Conservation (phyloP, 2,329 filamentous ascomycete genomes). For the Claviceps pusilla region DNA sequence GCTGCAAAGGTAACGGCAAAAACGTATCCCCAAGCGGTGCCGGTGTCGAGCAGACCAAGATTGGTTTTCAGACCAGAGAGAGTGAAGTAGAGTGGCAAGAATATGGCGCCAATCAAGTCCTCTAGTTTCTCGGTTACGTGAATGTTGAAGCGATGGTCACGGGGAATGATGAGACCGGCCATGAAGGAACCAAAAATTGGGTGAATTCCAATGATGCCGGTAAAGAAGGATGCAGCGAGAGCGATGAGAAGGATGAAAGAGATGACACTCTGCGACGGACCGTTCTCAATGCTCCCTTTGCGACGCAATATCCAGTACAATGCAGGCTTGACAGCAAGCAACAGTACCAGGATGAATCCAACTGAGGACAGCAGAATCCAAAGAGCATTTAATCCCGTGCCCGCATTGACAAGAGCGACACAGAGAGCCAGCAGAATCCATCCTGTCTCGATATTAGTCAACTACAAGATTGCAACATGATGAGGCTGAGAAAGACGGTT, state of each 20-base stretch:
- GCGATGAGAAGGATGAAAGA: conserved; percentile 68
- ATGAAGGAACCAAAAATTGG: conserved; percentile 90
- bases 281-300: conserved; percentile 69
- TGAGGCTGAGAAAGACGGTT: not conserved
- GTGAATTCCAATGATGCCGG: conserved; percentile 78
- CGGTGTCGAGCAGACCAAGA: conserved; percentile 65
- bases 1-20: conserved; percentile 68
- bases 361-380: conserved; percentile 66
- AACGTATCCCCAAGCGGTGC: conserved; percentile 81
- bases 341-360: conserved; percentile 63
- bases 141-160: conserved; percentile 79
- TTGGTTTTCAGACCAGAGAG: conserved; percentile 82
- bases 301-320: conserved; percentile 62
- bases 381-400: conserved; percentile 64
- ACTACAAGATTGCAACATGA: not conserved
- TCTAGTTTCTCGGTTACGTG: conserved; percentile 89
- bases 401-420: conserved; percentile 82
- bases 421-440: conserved; percentile 91
- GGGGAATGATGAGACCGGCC: conserved; percentile 76
- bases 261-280: conserved; percentile 73
- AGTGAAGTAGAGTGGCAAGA: conserved; percentile 85
- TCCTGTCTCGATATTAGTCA: conserved; percentile 11
- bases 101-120: conserved; percentile 69
- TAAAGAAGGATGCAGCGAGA: conserved; percentile 71
- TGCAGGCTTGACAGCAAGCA: conserved; percentile 54